These are phyloP conservation scores for Ceratocystis destructans DNA, from an alignment of 2,329 filamentous ascomycete species.

Conservation along the genomic window DNA sequence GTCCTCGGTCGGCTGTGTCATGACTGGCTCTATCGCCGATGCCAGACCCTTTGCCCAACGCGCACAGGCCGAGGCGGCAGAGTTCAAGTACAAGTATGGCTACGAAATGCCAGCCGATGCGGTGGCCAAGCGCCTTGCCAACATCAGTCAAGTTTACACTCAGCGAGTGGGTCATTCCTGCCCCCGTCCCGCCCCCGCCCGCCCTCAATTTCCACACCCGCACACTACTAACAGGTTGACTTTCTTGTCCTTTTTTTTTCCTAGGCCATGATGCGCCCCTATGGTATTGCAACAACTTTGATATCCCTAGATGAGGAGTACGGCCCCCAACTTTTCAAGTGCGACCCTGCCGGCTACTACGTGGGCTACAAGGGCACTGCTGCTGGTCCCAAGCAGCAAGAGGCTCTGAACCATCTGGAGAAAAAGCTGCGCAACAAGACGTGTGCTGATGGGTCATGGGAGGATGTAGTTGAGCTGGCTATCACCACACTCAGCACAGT, in stretches of 20 bases:
- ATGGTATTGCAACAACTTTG: slow-evolving; percentile 88
- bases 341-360: slow-evolving; percentile 94
- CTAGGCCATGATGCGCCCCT: slow-evolving; percentile 88
- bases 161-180: slow-evolving; percentile 53
- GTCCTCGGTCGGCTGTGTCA: slow-evolving; percentile 90
- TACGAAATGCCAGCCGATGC: slow-evolving; percentile 99
- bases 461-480: slow-evolving; percentile 92
- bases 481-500: slow-evolving; percentile 93
- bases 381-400: slow-evolving; percentile 94
- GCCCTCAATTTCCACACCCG: neutral
- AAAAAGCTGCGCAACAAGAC: slow-evolving; percentile 99
- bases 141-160: slow-evolving; percentile 98
- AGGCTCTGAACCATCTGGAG: slow-evolving; percentile 95
- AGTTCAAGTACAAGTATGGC: slow-evolving; percentile 96
- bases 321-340: slow-evolving; percentile 94
- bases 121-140: slow-evolving; percentile 88
- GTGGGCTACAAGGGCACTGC: slow-evolving; percentile 97
- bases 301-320: slow-evolving; percentile 87
- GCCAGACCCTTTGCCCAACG: slow-evolving; percentile 84
- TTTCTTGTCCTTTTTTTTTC: slow-evolving; percentile 21
- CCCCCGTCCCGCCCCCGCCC: neutral
- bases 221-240: neutral
- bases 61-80: slow-evolving; percentile 86
- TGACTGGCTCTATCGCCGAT: slow-evolving; percentile 97
- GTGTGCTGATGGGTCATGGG: slow-evolving; percentile 78